A percentile compares a stretch with the other conserved stretches of the same genome.
These are phyloP conservation scores for Dactylellina parvicollis DNA, from an alignment of 2,329 filamentous ascomycete species.

Conservation along the genomic window DNA sequence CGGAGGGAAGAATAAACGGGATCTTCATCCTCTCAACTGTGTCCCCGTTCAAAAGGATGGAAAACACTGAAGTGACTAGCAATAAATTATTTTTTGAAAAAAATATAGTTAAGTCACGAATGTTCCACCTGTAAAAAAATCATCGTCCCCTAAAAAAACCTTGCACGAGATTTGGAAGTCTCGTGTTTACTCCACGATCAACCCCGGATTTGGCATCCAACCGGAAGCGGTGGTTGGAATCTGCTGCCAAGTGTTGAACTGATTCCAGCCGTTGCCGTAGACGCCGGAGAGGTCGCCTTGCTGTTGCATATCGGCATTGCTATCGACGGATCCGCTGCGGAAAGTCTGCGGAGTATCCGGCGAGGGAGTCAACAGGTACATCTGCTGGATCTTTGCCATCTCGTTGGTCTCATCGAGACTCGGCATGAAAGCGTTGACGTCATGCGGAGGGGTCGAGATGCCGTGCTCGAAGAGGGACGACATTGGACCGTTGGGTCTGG, in stretches of 20 bases:
- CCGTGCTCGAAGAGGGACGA: conserved; percentile 47
- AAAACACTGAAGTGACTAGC: conserved; percentile 55
- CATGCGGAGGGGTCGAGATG: conserved; percentile 52
- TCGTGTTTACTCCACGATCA: conserved; percentile 50
- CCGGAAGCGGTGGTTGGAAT: conserved; percentile 36
- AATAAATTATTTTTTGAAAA: conserved; percentile 52
- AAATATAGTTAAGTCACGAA: conserved; percentile 54
- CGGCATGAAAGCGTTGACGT: conserved; percentile 49
- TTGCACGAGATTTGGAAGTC: not conserved
- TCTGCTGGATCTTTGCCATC: conserved; percentile 53
- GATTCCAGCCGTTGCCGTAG: conserved; percentile 47
- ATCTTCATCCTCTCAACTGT: conserved; percentile 1
- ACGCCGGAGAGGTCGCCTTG: conserved; percentile 49
- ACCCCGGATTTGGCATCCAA: conserved; percentile 37
- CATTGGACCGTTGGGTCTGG: conserved; percentile 24
- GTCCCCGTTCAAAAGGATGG: conserved; percentile 28
- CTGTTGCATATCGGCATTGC: conserved; percentile 50
- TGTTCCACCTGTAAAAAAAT: conserved; percentile 44
- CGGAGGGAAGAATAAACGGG: conserved; percentile 38
- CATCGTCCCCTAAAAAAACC: conserved; percentile 4
- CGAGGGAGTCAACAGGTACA: conserved; percentile 47
- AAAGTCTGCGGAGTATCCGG: conserved; percentile 51
- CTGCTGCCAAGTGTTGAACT: conserved; percentile 52
- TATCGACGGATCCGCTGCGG: conserved; percentile 52
- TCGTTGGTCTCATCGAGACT: conserved; percentile 47